Evolutionary conservation across 208 protist genomes (phyloP).

Genomic region (Acanthamoeba lenticulata): DNA sequence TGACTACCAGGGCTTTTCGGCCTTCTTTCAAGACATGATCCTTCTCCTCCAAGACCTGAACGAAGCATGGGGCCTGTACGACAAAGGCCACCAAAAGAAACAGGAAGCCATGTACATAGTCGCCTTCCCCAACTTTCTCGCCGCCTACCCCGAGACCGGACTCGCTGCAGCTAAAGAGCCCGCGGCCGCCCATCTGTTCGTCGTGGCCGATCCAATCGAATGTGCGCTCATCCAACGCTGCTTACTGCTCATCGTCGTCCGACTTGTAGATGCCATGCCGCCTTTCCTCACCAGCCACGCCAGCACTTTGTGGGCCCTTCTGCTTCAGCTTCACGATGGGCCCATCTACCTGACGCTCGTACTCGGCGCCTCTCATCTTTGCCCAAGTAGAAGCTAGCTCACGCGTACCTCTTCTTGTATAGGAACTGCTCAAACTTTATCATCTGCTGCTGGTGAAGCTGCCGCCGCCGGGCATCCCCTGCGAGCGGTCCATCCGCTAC

Average conservation of each 20-base stretch:
- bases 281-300: neutral
- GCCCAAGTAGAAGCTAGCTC: too few species aligned
- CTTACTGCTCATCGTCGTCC: constrained; percentile 2
- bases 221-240: constrained; percentile 10
- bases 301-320: neutral
- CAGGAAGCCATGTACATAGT: neutral
- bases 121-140: constrained; percentile 28
- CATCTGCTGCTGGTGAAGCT: neutral
- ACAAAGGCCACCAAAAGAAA: neutral
- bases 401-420: too few species aligned
- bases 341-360: neutral
- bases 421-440: constrained; percentile 21
- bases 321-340: neutral
- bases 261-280: neutral
- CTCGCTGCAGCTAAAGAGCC: neutral
- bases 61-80: constrained; percentile 22
- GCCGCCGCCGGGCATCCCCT: neutral
- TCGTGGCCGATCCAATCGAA: neutral
- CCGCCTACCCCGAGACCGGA: neutral
- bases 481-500: constrained; percentile 17
- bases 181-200: neutral
- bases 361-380: too few species aligned
- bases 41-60: constrained; percentile 6
- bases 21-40: constrained; percentile 40
- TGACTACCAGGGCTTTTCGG: constrained; percentile 2